Percentiles rank a stretch among this genome's conserved stretches.
Conservation (phyloP, 371 early-diverging fungal species). For the Basidiobolus meristosporus region DNA sequence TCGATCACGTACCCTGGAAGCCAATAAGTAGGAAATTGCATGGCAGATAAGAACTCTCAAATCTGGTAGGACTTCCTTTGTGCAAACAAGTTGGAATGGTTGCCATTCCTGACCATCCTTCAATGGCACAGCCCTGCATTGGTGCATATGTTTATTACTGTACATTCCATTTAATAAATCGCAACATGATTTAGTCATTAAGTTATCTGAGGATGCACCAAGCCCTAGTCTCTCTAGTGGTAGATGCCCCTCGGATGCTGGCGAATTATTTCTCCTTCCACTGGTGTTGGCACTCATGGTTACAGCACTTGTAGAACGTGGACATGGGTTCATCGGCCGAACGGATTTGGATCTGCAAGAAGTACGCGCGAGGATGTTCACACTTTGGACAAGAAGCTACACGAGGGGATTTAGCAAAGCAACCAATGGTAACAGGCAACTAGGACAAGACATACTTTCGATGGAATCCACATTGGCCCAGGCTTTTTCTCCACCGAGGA, state of each 20-base stretch:
- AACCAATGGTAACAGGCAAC: neutral
- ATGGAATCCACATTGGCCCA: constrained; percentile 87
- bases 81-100: too few species aligned
- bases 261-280: constrained; percentile 39
- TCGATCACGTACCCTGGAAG: too few species aligned
- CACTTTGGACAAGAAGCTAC: constrained; percentile 72
- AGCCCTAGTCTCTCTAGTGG: too few species aligned
- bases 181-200: neutral
- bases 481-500: constrained; percentile 76
- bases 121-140: too few species aligned
- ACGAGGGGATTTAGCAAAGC: neutral
- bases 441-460: constrained; percentile 27
- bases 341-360: constrained; percentile 85
- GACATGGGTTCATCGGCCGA: constrained; percentile 93
- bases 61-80: too few species aligned
- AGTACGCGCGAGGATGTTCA: constrained; percentile 73
- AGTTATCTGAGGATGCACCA: neutral
- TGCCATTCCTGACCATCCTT: too few species aligned
- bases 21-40: too few species aligned
- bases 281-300: constrained; percentile 41
- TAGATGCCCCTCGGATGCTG: neutral
- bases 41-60: too few species aligned
- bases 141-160: too few species aligned
- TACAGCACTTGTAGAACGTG: constrained; percentile 70
- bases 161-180: too few species aligned